Evolutionary conservation across 2,329 filamentous ascomycete genomes (phyloP), one percentile per base, ranked within the genome.

Genomic region (Diaporthe longicolla): DNA sequence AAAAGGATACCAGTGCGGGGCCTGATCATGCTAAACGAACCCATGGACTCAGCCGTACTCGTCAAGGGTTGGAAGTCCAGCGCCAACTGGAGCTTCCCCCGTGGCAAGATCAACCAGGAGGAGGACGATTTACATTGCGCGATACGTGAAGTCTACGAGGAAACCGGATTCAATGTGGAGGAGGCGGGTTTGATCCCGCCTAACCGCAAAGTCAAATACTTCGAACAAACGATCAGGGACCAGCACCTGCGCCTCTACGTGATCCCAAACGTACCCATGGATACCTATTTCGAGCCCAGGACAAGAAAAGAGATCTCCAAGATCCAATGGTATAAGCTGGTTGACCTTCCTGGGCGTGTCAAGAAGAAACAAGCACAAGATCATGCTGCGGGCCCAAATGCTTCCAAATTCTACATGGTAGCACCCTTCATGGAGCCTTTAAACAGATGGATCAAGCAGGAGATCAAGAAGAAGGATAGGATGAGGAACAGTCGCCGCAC

Each of bases 11-110:
- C 97, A 1, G 97, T 99, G 21, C 91, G 97, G 77, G 97, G 97
- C 48, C 96, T 95, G 71, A 98, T 99, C 75, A 87, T 99, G 87
- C 89, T 99, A 69, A 98, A 98, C 81, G 88, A 95, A 75, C 90
- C 90, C n/a, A 98, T 99, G 95, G 96, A 98, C 80, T 92, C 95
- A 70, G 94, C 95, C 0, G 91, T 99, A 19, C 87, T 99, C 57
- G 97, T 99, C 74, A 97, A 98, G 81, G 97, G 97, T 21, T 99
- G 95, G 95, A 99, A 98, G 87, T 98, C 98, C 82, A 92, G 93
- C 45, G 94, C 96, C 17, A 96, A 93, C 81, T 99, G 97, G 97
- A 97, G 95, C 82, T 99, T 99, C 74, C 97, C 97, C 0, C 88
- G 96, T 68, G 97, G 97, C 52, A 99, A 99, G 85, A 98, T 99